Evolutionary conservation across 2,329 filamentous ascomycete species (phyloP).

Genomic region (Davidsoniella australis): DNA sequence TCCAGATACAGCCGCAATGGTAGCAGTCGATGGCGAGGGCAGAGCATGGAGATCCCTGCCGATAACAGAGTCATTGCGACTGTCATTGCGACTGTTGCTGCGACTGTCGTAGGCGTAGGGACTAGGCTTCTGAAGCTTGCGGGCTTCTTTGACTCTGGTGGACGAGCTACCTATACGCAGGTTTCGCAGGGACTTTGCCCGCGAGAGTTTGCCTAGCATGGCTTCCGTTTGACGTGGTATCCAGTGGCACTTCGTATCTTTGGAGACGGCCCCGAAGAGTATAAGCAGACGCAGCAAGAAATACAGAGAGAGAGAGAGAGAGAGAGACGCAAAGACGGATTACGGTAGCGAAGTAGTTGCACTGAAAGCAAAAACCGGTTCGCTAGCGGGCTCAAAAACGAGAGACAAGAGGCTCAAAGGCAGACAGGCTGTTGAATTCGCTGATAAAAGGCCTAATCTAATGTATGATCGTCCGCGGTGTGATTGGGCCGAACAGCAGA

Average conservation of each 20-base stretch:
- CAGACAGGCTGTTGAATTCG: too few relatives aligned
- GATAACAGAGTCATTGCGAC: neutral
- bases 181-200: conserved; percentile 10
- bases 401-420: too few relatives aligned
- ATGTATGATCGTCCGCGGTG: too few relatives aligned
- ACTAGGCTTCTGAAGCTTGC: neutral
- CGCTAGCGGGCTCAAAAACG: too few relatives aligned
- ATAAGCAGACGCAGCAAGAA: too few relatives aligned
- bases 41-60: neutral
- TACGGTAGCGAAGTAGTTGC: neutral
- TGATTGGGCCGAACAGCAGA: too few relatives aligned
- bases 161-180: conserved; percentile 3
- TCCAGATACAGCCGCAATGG: neutral
- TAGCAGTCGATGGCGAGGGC: neutral
- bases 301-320: neutral
- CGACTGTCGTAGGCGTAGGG: neutral
- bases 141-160: neutral
- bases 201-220: conserved; percentile 11
- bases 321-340: neutral
- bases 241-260: neutral
- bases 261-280: too few relatives aligned
- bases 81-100: neutral
- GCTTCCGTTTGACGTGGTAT: neutral
- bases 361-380: neutral
- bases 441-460: too few relatives aligned